Evolutionary conservation across 2,329 filamentous ascomycete genomes (phyloP).

Genomic region (Sporothrix inflata): DNA sequence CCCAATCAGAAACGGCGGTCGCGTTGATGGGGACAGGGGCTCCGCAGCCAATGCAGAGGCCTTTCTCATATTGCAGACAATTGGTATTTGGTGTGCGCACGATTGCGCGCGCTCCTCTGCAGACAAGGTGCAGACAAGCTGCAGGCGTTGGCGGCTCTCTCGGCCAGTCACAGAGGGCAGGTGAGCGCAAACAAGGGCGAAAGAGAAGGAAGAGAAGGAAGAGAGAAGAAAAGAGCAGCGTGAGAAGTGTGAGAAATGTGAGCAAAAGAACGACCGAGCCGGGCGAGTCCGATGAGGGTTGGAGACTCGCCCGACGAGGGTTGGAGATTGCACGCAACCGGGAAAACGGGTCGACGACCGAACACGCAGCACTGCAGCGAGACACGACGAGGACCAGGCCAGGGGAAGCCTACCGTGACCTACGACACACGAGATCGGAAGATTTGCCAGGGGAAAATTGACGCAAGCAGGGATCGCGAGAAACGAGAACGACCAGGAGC

Average conservation of each 20-base stretch:
- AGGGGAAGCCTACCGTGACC: not conserved
- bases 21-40: constrained; percentile 19
- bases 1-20: constrained; percentile 26
- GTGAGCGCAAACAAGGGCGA: not conserved
- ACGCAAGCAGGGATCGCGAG: not conserved
- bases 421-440: not conserved
- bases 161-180: not conserved
- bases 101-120: not conserved
- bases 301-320: not conserved
- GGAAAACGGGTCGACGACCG: constrained; percentile 14
- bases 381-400: not conserved
- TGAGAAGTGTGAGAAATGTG: too few species aligned
- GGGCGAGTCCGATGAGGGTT: not conserved
- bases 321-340: constrained; percentile 10
- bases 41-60: constrained; percentile 13
- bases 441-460: not conserved
- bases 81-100: not conserved
- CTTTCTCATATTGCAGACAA: not conserved
- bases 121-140: not conserved
- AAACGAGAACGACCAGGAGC: not conserved
- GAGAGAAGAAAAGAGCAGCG: not conserved
- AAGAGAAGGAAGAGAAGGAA: not conserved
- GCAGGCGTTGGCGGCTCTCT: constrained; percentile 10
- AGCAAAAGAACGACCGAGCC: not conserved
- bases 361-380: not conserved